Evolutionary conservation across 306 rosid genomes (phyloP).

Genomic region (Ammopiptanthus mongolicus): DNA sequence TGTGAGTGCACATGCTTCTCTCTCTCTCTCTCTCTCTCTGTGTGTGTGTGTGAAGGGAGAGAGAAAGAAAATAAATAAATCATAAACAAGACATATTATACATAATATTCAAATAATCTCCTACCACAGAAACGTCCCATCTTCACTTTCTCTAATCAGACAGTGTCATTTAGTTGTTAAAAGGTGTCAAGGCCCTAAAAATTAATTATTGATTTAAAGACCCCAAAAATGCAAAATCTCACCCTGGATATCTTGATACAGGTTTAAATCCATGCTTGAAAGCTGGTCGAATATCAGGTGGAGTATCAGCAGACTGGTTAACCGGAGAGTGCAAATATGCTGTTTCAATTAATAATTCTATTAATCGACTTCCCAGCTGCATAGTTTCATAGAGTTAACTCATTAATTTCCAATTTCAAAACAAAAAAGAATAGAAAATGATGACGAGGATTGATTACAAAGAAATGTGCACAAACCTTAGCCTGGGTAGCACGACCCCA

Average conservation of each 20-base stretch:
- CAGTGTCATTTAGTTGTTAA: neutral
- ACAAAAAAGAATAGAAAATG: neutral
- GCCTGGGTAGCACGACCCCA: slow-evolving; percentile 77
- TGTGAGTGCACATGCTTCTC: neutral
- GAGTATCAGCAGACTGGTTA: slow-evolving; percentile 51
- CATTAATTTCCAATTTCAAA: slow-evolving; percentile 4
- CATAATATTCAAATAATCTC: neutral
- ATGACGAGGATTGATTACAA: neutral
- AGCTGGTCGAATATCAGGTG: slow-evolving; percentile 84
- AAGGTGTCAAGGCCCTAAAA: neutral
- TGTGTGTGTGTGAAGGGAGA: neutral
- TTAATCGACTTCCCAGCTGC: slow-evolving; percentile 85
- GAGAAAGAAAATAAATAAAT: neutral
- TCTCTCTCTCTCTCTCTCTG: neutral
- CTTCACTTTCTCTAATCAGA: slow-evolving; percentile 6
- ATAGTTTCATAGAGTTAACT: slow-evolving; percentile 24
- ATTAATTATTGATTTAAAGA: neutral
- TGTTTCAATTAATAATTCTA: slow-evolving; percentile 71
- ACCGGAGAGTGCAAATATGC: slow-evolving; percentile 72
- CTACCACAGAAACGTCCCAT: neutral
- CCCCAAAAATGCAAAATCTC: slow-evolving; percentile 16
- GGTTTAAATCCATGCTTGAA: slow-evolving; percentile 70
- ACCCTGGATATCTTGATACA: slow-evolving; percentile 56
- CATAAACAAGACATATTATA: neutral
- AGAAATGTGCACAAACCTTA: slow-evolving; percentile 46